A percentile compares a stretch with the other conserved stretches of the same genome.
phyloP scores from a whole-genome alignment of 495 filamentous ascomycete species.

The Aspergillus coremiiformis region DNA sequence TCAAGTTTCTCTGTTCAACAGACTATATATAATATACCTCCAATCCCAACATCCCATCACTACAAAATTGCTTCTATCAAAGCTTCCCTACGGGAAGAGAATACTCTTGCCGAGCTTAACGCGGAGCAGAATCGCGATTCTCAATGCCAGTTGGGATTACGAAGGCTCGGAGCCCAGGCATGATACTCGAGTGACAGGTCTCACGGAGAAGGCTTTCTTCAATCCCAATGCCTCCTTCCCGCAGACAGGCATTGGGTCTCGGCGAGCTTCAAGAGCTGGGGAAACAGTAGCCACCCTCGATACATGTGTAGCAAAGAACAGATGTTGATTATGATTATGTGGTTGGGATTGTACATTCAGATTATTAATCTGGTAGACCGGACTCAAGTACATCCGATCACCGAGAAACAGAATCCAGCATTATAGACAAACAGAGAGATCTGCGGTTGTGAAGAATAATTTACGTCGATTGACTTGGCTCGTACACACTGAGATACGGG shows the following conservation, averaged over 20 bases:
- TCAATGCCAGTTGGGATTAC: conserved; percentile 64
- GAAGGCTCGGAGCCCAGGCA: conserved; percentile 55
- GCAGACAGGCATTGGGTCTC: conserved; percentile 52
- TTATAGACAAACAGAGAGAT: background rate
- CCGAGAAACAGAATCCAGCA: background rate
- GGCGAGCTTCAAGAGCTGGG: conserved; percentile 23
- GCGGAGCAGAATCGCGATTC: conserved; percentile 51
- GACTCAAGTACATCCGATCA: background rate
- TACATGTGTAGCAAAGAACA: background rate
- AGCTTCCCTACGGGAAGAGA: too few species aligned
- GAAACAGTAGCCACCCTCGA: background rate
- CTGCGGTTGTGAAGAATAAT: too few species aligned
- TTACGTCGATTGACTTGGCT: too few species aligned
- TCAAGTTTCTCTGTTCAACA: too few species aligned
- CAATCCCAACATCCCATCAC: too few species aligned
- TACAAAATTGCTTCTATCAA: too few species aligned
- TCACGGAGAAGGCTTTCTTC: conserved; percentile 62
- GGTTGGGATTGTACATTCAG: background rate
- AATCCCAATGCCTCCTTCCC: conserved; percentile 50
- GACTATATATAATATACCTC: too few species aligned
- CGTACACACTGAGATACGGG: too few species aligned
- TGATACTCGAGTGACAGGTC: conserved; percentile 54
- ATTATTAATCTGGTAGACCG: background rate
- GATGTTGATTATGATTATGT: background rate
- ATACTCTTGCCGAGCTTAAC: too few species aligned